phyloP scores from a whole-genome alignment of 768 basidiomycete genomes.

The Pleurotus cornucopiae region DNA sequence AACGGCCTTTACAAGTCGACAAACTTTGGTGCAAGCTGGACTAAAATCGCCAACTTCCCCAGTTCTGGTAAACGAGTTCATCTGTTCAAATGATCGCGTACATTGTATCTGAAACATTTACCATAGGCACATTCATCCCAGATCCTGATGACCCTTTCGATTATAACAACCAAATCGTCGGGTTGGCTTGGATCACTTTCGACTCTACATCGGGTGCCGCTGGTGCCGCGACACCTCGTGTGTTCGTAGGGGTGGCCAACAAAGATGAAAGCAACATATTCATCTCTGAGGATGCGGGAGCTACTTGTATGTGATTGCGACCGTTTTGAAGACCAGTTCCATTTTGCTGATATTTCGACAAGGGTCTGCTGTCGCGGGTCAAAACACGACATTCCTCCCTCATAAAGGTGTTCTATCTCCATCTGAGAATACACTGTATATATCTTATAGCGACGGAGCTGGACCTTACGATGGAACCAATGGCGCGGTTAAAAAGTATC shows the following conservation, averaged over 20 bases:
- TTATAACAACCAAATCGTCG: constrained; percentile 35
- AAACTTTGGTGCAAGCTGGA: constrained; percentile 54
- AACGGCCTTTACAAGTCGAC: constrained; percentile 66
- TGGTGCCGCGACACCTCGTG: constrained; percentile 53
- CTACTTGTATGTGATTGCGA: constrained; percentile 38
- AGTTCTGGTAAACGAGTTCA: constrained; percentile 39
- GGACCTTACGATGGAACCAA: constrained; percentile 59
- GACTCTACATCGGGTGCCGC: constrained; percentile 51
- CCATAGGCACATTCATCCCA: constrained; percentile 45
- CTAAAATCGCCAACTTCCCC: constrained; percentile 52
- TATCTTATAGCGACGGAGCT: constrained; percentile 59
- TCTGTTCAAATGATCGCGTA: too few species aligned
- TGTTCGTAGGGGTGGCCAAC: constrained; percentile 66
- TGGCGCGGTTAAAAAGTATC: constrained; percentile 46
- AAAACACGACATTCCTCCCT: constrained; percentile 53
- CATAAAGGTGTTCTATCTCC: constrained; percentile 66
- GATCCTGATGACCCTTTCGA: constrained; percentile 47
- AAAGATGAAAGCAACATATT: constrained; percentile 51
- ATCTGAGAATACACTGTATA: constrained; percentile 50
- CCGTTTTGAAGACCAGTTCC: background rate
- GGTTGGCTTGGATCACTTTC: constrained; percentile 61
- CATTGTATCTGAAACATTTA: background rate
- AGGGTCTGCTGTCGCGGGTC: constrained; percentile 57
- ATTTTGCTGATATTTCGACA: background rate
- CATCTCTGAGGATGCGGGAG: constrained; percentile 53